phyloP scores from a whole-genome alignment of 1,284 basidiomycete species.

The Melampsora americana region DNA sequence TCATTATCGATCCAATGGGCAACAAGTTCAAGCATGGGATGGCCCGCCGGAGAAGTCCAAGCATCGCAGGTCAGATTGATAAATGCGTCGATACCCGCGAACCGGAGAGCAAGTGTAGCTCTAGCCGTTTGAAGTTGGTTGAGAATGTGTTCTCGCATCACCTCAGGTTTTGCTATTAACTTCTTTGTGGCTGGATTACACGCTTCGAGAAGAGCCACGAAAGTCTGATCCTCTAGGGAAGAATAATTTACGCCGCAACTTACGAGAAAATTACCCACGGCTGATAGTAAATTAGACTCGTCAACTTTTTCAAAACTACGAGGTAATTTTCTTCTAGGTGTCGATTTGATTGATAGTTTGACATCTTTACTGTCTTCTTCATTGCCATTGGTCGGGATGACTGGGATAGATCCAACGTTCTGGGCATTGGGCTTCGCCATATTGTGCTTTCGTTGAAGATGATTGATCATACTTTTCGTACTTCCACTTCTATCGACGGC shows the following conservation, averaged over 20 bases:
- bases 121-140: not conserved
- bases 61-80: constrained; percentile 2
- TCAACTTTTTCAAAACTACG: not conserved
- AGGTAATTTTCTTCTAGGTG: not conserved
- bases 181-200: not conserved
- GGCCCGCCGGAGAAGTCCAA: constrained; percentile 9
- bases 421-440: not conserved
- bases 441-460: not conserved
- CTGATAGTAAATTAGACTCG: not conserved
- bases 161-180: not conserved
- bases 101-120: not conserved
- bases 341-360: not conserved
- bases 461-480: constrained; percentile 8
- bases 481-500: constrained; percentile 7
- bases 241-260: constrained; percentile 1
- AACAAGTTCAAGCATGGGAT: constrained; percentile 9
- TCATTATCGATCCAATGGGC: constrained; percentile 7
- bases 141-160: not conserved
- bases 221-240: constrained; percentile 3
- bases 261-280: not conserved
- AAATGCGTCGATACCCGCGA: not conserved
- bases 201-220: not conserved
- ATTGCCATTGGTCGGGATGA: not conserved
- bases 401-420: not conserved
- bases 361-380: not conserved